Percentiles rank a stretch among this genome's conserved stretches.
Conservation (phyloP, 2,329 filamentous ascomycete genomes). For the Phyllosticta citriasiana region DNA sequence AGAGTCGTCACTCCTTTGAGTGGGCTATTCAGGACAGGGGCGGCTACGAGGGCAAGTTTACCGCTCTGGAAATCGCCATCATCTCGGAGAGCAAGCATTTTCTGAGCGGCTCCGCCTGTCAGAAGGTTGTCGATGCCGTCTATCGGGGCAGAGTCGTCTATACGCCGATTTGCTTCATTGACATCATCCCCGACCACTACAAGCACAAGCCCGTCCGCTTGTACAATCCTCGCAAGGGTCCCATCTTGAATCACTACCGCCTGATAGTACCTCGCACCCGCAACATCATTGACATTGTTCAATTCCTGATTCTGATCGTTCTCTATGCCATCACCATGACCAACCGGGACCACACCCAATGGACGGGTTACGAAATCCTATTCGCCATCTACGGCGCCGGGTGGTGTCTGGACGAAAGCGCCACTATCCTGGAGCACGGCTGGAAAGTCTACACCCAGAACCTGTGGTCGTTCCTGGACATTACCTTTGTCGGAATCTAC, state of each 20-base stretch:
- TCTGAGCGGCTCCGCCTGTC: slow-evolving; percentile 65
- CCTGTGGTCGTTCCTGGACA: slow-evolving; percentile 78
- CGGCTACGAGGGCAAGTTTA: slow-evolving; percentile 52
- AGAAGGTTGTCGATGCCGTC: slow-evolving; percentile 73
- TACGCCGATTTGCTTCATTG: slow-evolving; percentile 70
- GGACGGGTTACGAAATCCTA: slow-evolving; percentile 50
- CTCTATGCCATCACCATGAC: slow-evolving; percentile 68
- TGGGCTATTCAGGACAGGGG: slow-evolving; percentile 37
- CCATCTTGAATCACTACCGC: slow-evolving; percentile 74
- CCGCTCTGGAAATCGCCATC: slow-evolving; percentile 74
- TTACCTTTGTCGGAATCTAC: slow-evolving; percentile 66
- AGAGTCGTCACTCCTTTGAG: slow-evolving; percentile 40
- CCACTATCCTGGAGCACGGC: slow-evolving; percentile 64
- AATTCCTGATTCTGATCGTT: slow-evolving; percentile 59
- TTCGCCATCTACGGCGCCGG: slow-evolving; percentile 68
- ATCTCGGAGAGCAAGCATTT: slow-evolving; percentile 73
- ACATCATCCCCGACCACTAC: slow-evolving; percentile 78
- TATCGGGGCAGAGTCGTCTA: slow-evolving; percentile 74
- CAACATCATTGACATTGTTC: slow-evolving; percentile 62
- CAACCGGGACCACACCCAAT: slow-evolving; percentile 47
- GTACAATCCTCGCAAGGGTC: slow-evolving; percentile 67
- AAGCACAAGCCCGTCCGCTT: slow-evolving; percentile 73
- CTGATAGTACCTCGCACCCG: slow-evolving; percentile 71
- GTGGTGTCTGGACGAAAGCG: slow-evolving; percentile 70
- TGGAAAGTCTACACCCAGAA: slow-evolving; percentile 82